Conservation (phyloP, 805 yeast species). For the Candida golubevii region DNA sequence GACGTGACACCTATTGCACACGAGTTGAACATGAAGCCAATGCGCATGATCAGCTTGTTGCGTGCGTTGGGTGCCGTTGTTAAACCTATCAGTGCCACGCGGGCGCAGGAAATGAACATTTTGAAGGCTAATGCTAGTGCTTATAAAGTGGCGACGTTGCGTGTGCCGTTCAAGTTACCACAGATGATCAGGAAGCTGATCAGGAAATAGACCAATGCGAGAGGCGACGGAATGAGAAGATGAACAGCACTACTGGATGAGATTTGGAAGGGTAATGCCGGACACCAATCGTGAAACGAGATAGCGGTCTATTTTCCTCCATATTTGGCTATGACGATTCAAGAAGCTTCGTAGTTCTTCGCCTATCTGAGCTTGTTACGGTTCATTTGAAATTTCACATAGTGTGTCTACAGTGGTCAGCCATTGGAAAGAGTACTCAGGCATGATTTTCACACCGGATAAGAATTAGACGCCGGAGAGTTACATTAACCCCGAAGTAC, state of each 20-base stretch:
- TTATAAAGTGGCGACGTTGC: slow-evolving; percentile 76
- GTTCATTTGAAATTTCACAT: too few relatives aligned
- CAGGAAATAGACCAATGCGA: too few relatives aligned
- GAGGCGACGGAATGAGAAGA: neutral
- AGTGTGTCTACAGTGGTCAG: too few relatives aligned
- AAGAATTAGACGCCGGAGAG: too few relatives aligned
- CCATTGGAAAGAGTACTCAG: too few relatives aligned
- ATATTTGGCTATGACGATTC: too few relatives aligned
- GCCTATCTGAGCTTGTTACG: too few relatives aligned
- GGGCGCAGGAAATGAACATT: slow-evolving; percentile 69
- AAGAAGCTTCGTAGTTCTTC: too few relatives aligned
- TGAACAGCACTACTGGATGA: slow-evolving; percentile 1
- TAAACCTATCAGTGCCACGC: slow-evolving; percentile 66
- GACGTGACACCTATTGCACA: slow-evolving; percentile 79
- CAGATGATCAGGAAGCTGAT: slow-evolving; percentile 53
- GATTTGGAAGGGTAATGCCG: too few relatives aligned
- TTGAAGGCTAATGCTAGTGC: slow-evolving; percentile 55
- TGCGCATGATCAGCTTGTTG: slow-evolving; percentile 62
- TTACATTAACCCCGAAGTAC: too few relatives aligned
- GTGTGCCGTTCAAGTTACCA: slow-evolving; percentile 87
- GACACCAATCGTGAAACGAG: neutral
- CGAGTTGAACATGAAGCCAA: slow-evolving; percentile 77
- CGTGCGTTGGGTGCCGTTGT: slow-evolving; percentile 79
- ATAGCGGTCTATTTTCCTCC: too few relatives aligned
- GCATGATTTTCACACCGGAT: too few relatives aligned